Evolutionary conservation across 805 yeast genomes (phyloP), one percentile per base, ranked within the genome.

Genomic region (Teunomyces kruisii): DNA sequence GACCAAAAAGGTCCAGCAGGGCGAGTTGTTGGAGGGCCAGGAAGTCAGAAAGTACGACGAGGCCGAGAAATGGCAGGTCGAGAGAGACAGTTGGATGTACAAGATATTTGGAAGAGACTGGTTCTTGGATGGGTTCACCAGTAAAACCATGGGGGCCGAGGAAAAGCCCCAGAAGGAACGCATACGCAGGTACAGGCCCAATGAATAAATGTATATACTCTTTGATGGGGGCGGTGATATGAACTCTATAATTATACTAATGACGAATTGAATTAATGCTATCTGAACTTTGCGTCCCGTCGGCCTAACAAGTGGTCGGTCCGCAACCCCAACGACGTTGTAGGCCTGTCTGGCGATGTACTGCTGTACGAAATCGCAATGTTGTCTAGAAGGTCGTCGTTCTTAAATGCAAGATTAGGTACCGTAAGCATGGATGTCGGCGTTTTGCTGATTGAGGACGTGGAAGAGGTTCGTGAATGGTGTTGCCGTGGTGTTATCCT

Each of bases 91-190:
- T 48, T 49, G 58, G 45, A 56, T 62, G 65, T 72, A 71, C 53
- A 62, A 57, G 47, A 37, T 70, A 8, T 71, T 72, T 48, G 77
- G 77, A 0, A 57, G 54, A 35, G 77, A 72, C 44, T 69, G 67
- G 53, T 72, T 62, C 48, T 59, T 70, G 39, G 76, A 72, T 43
- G 76, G 76, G 9, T 69, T 69, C 43, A 72, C 76, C 24, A 70
- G 74, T 45, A 67, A 62, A 46, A 68, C 76, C 3, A 65, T 71
- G 65, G 29, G 14, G 10, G 41, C 29, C 19, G 46, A 41, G n/a
- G 40, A 40, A 22, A 19, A 38, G 13, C 31, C 22, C 2, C 31
- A 31, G 33, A 43, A 39, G 19, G 29, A 39, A 12, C 24, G 42
- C 2, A 14, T 30, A 29, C 31, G 27, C 15, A 29, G 32, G 26